Evolutionary conservation across 257 asterid species (phyloP), one percentile per base, ranked within the genome.

Genomic region (Catharanthus roseus): DNA sequence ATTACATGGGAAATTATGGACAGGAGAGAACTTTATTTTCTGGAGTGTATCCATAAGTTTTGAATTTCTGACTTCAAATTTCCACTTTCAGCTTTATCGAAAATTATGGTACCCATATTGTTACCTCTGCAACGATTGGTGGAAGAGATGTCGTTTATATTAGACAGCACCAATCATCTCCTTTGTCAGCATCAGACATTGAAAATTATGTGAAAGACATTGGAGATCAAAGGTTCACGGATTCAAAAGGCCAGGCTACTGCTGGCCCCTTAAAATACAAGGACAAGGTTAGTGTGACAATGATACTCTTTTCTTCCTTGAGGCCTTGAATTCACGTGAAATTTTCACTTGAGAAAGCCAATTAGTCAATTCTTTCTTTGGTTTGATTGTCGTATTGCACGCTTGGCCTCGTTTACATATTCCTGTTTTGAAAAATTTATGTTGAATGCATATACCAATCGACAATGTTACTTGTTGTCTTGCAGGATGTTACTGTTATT

Each of bases 401-500:
- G n/a, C 51, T 50, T 33, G 10, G 44, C 21, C 33, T 31, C 1
- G 0, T 6, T 38, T 56, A 55, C 31, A 21, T 7, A 8, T 6
- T 28, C 9, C 5, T 69, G 51, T n/a, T 53, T 53, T 2, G 24
- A 53, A 50, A 6, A 53, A 19, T 23, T 28, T 68, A 29, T 21
- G 68, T 1, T 63, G 50, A 26, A 21, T 21, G 44, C 49, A 68
- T 10, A 39, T 26, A n/a, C 11, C 12, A 29, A 51, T 18, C 42
- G 38, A 5, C 8, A 54, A 5, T 18, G 18, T 9, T 36, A 39
- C 45, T 58, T 71, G 74, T 55, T 68, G 75, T 55, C 75, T 38
- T 69, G 86, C 96, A 95, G 99, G 99, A 95, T 62, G 98, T 95
- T 68, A 95, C 99, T 0, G 99, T 95, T 45, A 95, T 95, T 79